phyloP scores from a whole-genome alignment of 1,284 basidiomycete genomes.

The Cryptococcus neoformans region DNA sequence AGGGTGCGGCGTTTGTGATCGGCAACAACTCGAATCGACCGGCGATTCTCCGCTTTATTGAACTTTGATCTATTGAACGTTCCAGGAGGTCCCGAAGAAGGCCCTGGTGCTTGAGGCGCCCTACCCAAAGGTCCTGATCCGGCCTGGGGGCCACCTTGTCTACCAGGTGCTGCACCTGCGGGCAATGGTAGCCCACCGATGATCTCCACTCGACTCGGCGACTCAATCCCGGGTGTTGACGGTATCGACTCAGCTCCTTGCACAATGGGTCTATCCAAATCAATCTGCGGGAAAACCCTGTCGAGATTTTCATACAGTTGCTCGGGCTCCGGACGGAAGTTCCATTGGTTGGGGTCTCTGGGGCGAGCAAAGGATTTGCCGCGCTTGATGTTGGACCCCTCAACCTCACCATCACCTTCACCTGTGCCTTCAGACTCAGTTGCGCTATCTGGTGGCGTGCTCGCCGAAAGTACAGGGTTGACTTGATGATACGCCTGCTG shows the following conservation, averaged over 20 bases:
- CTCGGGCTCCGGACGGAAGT: conserved; percentile 86
- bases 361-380: conserved; percentile 37
- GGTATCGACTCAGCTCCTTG: conserved; percentile 68
- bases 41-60: conserved; percentile 56
- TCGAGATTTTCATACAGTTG: conserved; percentile 91
- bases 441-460: conserved; percentile 30
- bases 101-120: neutral
- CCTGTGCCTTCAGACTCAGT: conserved; percentile 29
- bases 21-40: conserved; percentile 89
- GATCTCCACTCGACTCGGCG: conserved; percentile 22
- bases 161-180: neutral
- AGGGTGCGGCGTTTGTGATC: conserved; percentile 28
- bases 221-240: conserved; percentile 54
- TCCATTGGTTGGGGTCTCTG: conserved; percentile 57
- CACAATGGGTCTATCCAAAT: conserved; percentile 93
- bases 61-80: conserved; percentile 15
- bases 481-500: neutral
- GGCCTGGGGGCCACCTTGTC: neutral
- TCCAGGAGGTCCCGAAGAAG: neutral
- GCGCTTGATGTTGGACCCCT: conserved; percentile 14
- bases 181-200: conserved; percentile 44
- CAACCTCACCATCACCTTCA: conserved; percentile 6
- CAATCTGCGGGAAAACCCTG: conserved; percentile 93
- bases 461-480: conserved; percentile 5
- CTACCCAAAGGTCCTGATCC: neutral